phyloP scores from a whole-genome alignment of 1,284 basidiomycete genomes.

The Peniophora sp. region DNA sequence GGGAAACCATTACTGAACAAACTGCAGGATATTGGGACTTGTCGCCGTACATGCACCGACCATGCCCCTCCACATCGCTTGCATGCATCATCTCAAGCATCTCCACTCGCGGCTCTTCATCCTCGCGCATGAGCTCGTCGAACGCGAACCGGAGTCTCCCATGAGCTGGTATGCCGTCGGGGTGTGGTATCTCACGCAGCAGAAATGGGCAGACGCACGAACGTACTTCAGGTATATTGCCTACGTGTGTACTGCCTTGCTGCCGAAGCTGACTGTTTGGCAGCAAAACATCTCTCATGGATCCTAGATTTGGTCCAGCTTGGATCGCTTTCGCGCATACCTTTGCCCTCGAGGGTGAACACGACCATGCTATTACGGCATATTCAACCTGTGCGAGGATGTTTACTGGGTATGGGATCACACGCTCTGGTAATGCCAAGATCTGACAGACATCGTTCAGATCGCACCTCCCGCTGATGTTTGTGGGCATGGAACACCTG shows the following conservation, averaged over 20 bases:
- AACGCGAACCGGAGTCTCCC: slow-evolving; percentile 86
- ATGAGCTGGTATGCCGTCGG: slow-evolving; percentile 99
- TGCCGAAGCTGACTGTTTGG: not conserved
- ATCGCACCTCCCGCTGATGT: slow-evolving; percentile 89
- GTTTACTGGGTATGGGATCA: slow-evolving; percentile 76
- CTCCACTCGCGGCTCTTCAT: slow-evolving; percentile 91
- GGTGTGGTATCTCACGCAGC: slow-evolving; percentile 87
- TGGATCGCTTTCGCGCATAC: slow-evolving; percentile 99
- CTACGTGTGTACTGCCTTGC: not conserved
- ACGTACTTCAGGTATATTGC: slow-evolving; percentile 87
- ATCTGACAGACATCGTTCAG: slow-evolving; percentile 28
- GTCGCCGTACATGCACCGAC: slow-evolving; percentile 80
- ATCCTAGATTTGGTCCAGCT: slow-evolving; percentile 90
- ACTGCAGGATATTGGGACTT: slow-evolving; percentile 67
- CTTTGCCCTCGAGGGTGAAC: slow-evolving; percentile 94
- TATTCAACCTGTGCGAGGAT: slow-evolving; percentile 94
- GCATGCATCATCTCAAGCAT: slow-evolving; percentile 92
- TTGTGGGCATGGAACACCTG: slow-evolving; percentile 98
- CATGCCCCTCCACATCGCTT: slow-evolving; percentile 91
- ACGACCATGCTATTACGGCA: slow-evolving; percentile 96
- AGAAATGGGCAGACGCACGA: slow-evolving; percentile 83
- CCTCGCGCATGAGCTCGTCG: slow-evolving; percentile 92
- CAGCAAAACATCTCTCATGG: slow-evolving; percentile 95
- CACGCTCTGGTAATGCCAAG: not conserved
- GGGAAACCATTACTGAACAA: not conserved